phyloP scores from a whole-genome alignment of 495 filamentous ascomycete species.

The Bacidia gigantensis region DNA sequence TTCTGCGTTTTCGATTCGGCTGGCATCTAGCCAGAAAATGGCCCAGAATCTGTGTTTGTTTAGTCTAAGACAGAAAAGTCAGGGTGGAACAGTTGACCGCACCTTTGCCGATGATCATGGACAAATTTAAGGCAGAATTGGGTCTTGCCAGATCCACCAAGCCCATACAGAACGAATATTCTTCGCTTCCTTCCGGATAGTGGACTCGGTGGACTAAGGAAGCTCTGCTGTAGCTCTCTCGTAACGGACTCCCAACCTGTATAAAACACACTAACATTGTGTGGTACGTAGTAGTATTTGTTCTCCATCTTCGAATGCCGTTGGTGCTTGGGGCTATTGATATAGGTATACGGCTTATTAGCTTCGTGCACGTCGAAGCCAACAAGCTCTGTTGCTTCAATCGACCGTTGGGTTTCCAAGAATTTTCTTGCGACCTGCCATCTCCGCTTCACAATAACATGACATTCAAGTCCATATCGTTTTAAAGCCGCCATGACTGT shows the following conservation, averaged over 20 bases:
- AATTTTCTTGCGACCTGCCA: conserved; percentile 6
- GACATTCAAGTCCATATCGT: conserved; percentile 4
- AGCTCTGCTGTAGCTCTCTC: conserved; percentile 3
- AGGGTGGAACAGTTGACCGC: too few relatives aligned
- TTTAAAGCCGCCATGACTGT: conserved; percentile 3
- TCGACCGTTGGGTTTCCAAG: conserved; percentile 4
- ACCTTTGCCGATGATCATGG: conserved; percentile 24
- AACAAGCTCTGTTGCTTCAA: conserved; percentile 9
- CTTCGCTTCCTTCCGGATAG: conserved; percentile 4
- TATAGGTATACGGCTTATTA: conserved; percentile 11
- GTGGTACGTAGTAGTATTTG: conserved; percentile 10
- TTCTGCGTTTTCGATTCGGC: conserved; percentile 19
- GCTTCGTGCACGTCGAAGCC: conserved; percentile 12
- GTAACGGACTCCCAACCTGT: conserved; percentile 8
- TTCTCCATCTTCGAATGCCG: conserved; percentile 9
- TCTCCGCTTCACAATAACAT: neutral
- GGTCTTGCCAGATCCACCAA: conserved; percentile 30
- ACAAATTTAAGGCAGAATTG: conserved; percentile 29
- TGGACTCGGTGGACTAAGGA: neutral
- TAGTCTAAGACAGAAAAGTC: too few relatives aligned
- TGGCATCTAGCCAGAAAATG: conserved; percentile 33
- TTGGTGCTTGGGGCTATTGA: conserved; percentile 13
- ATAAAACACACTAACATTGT: conserved; percentile 8
- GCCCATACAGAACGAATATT: conserved; percentile 24
- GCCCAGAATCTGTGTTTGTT: conserved; percentile 20